phyloP scores from a whole-genome alignment of 805 yeast species.

The Kuraishia ogatae region DNA sequence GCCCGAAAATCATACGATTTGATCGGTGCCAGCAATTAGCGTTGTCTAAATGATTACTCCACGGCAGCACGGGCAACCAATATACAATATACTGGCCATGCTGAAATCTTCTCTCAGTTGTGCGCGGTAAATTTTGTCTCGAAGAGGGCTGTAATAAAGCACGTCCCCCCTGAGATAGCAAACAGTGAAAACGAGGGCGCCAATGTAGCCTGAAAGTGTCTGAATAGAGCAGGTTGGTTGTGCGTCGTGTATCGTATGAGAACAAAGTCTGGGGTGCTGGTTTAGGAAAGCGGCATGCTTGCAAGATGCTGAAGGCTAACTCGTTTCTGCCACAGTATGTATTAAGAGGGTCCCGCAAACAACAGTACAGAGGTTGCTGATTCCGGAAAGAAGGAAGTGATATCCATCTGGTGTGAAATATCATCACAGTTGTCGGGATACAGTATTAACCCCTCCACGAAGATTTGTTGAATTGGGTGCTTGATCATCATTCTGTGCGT shows the following conservation, averaged over 20 bases:
- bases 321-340: background rate
- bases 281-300: background rate
- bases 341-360: background rate
- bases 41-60: background rate
- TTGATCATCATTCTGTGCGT: no score
- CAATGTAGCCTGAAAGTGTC: background rate
- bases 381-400: background rate
- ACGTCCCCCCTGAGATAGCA: background rate
- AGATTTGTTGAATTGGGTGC: no score
- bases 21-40: background rate
- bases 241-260: background rate
- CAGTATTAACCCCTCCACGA: no score
- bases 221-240: background rate
- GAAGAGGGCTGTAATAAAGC: no score
- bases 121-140: no score
- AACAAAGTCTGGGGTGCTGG: background rate
- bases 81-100: background rate
- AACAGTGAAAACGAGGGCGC: background rate
- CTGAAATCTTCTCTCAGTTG: no score
- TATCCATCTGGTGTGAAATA: background rate
- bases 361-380: background rate
- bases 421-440: no score
- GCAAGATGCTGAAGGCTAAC: background rate
- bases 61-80: background rate
- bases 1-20: background rate